phyloP scores from a whole-genome alignment of 2,329 filamentous ascomycete species.

The Anthostomella pinea region DNA sequence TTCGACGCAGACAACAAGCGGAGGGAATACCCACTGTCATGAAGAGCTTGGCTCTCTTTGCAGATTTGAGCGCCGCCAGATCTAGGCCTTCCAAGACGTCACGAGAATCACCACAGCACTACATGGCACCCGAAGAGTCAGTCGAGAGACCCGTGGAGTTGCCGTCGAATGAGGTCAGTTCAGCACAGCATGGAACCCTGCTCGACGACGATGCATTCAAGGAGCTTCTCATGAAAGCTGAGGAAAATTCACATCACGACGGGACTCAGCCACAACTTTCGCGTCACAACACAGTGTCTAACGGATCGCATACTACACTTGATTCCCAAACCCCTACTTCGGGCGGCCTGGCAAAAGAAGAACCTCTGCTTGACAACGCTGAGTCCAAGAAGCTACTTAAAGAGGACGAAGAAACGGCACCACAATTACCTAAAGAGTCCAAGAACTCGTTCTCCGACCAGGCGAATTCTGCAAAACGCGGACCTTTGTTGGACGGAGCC shows the following conservation, averaged over 20 bases:
- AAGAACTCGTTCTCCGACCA: too few species aligned
- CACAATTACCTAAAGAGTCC: too few species aligned
- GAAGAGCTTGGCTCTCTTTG: conserved; percentile 24
- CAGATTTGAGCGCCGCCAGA: conserved; percentile 9
- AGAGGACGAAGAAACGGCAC: too few species aligned
- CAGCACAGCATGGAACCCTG: background rate
- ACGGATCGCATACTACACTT: too few species aligned
- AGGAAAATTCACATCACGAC: too few species aligned
- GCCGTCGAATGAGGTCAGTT: too few species aligned
- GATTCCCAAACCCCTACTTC: too few species aligned
- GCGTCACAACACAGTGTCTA: too few species aligned
- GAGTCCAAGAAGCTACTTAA: conserved; percentile 6
- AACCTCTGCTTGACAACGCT: conserved; percentile 1
- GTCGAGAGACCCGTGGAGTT: too few species aligned
- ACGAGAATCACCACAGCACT: too few species aligned
- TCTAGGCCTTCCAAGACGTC: background rate
- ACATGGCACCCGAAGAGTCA: too few species aligned
- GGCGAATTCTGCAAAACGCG: background rate
- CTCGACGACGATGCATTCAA: conserved; percentile 6
- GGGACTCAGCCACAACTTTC: too few species aligned
- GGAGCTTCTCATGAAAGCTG: conserved; percentile 2
- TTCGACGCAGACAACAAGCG: conserved; percentile 16
- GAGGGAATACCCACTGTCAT: conserved; percentile 24
- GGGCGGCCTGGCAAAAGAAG: background rate
- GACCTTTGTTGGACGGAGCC: background rate